Conservation (phyloP, 1,139 yeast genomes). For the Taphrina betulina region DNA sequence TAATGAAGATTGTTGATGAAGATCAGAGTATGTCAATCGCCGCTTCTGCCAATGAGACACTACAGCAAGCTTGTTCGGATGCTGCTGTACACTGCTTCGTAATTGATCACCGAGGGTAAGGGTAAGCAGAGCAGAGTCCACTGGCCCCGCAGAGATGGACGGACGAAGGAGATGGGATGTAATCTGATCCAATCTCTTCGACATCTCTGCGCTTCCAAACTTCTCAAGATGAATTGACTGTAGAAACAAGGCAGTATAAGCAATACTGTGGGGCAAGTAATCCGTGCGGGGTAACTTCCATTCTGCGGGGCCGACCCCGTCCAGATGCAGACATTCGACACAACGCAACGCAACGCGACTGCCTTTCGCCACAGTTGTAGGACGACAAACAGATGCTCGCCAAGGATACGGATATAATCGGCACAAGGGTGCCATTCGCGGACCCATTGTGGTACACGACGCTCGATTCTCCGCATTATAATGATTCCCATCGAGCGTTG, state of each 20-base stretch:
- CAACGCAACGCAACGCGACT: too few species aligned
- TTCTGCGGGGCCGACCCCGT: too few species aligned
- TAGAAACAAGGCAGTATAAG: too few species aligned
- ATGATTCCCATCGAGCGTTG: constrained; percentile 46
- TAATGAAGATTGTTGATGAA: constrained; percentile 40
- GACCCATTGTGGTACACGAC: constrained; percentile 52
- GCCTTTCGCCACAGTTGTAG: too few species aligned
- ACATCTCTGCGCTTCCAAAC: too few species aligned
- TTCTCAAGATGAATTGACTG: too few species aligned
- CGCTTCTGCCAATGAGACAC: constrained; percentile 41
- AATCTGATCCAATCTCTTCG: neutral
- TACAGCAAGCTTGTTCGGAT: constrained; percentile 40
- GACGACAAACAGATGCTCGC: too few species aligned
- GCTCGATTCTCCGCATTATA: constrained; percentile 47
- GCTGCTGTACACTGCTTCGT: constrained; percentile 32
- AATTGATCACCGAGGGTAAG: constrained; percentile 1
- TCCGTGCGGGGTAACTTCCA: too few species aligned
- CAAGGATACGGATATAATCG: neutral
- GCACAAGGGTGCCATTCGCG: constrained; percentile 44
- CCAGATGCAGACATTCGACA: too few species aligned
- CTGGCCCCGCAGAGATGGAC: constrained; percentile 6
- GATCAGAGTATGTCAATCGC: constrained; percentile 39
- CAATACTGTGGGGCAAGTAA: too few species aligned
- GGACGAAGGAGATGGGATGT: neutral
- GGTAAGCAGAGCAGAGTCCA: constrained; percentile 6